A percentile compares a stretch with the other conserved stretches of the same genome.
Conservation (phyloP, 176 grass and related monocot species). For the Alloteropsis semialata region DNA sequence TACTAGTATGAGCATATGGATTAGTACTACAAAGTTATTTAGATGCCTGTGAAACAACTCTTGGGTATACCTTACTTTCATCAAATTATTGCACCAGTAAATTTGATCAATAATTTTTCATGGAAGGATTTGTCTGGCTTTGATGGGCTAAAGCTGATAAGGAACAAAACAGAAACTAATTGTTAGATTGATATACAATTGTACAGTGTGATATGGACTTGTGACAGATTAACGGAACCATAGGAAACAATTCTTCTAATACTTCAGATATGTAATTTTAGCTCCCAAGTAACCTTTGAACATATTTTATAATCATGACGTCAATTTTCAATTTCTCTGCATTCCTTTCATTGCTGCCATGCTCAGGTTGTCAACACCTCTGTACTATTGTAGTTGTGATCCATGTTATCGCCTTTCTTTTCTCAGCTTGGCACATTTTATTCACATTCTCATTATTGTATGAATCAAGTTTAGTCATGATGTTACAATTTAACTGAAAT, state of each 20-base stretch:
- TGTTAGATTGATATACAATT: conserved; percentile 1
- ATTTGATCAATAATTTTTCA: background rate
- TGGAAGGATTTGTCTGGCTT: background rate
- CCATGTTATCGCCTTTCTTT: background rate
- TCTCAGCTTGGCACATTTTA: background rate
- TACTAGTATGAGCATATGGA: background rate
- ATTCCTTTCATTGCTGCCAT: conserved; percentile 1
- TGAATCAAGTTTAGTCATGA: background rate
- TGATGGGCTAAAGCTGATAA: background rate
- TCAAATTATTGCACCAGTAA: too few species aligned
- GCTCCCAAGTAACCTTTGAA: background rate
- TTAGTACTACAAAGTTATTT: conserved; percentile 15
- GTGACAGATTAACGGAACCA: background rate
- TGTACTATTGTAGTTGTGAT: background rate
- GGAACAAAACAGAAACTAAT: background rate
- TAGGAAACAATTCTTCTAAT: background rate
- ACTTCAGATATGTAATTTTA: background rate
- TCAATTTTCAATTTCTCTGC: background rate
- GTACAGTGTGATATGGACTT: background rate
- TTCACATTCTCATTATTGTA: background rate
- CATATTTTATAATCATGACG: background rate
- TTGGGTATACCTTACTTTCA: background rate
- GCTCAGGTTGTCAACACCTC: background rate
- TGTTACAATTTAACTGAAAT: conserved; percentile 10
- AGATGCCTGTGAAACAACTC: background rate